Percentiles rank a stretch among this genome's conserved stretches.
Evolutionary conservation across 2,329 filamentous ascomycete species (phyloP).

Genomic region (Aspergillus jensenii): DNA sequence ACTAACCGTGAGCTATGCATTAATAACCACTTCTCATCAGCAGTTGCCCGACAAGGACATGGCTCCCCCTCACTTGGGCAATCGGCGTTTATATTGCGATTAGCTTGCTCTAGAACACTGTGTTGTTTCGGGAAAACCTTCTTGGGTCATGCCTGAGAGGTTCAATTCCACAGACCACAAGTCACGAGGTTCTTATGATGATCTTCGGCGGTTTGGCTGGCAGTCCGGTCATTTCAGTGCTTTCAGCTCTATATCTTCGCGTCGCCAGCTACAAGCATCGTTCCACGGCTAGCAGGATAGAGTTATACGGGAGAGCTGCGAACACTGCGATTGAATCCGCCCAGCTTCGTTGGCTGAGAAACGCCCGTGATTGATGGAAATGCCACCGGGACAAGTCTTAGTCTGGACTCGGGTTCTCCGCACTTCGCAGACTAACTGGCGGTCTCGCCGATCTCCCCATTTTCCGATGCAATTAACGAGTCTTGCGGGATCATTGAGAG

Average conservation of each 20-base stretch:
- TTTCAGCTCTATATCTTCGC: not conserved
- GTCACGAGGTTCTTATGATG: too few species aligned
- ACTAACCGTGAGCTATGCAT: not conserved
- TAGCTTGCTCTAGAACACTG: not conserved
- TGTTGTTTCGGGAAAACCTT: not conserved
- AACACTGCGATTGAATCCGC: not conserved
- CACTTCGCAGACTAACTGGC: slow-evolving; percentile 4
- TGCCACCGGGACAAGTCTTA: slow-evolving; percentile 4
- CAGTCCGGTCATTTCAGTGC: not conserved
- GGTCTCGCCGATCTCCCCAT: not conserved
- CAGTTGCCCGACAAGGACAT: not conserved
- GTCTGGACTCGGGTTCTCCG: not conserved
- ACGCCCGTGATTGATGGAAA: slow-evolving; percentile 8
- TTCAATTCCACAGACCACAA: not conserved
- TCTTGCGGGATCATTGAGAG: not conserved
- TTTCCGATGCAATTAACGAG: not conserved
- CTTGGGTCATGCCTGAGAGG: not conserved
- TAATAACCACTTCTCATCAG: not conserved
- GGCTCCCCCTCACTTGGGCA: not conserved
- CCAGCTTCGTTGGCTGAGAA: not conserved
- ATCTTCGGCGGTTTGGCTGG: not conserved
- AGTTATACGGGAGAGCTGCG: not conserved
- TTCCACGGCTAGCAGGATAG: not conserved
- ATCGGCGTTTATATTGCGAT: not conserved
- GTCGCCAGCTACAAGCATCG: not conserved